Conservation (phyloP, 2,329 filamentous ascomycete species). For the Diaporthe aspalathi region DNA sequence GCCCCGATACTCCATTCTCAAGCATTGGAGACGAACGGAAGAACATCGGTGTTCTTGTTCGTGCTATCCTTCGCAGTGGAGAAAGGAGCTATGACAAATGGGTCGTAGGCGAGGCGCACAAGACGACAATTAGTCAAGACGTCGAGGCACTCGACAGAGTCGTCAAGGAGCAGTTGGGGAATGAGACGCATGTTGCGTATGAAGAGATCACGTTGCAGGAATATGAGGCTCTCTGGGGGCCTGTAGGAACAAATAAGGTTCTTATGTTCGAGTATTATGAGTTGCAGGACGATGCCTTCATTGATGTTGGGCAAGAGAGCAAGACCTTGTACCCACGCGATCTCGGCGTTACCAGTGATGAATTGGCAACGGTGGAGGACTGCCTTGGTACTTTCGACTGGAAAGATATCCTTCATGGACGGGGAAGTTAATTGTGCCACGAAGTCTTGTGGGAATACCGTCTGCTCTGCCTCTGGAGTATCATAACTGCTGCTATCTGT, state of each 20-base stretch:
- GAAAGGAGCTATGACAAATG: slow-evolving; percentile 1
- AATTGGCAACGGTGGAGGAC: slow-evolving; percentile 1
- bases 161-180: background rate
- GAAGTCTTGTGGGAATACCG: background rate
- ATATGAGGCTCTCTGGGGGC: background rate
- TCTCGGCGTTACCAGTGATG: background rate
- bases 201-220: background rate
- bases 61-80: slow-evolving; percentile 6
- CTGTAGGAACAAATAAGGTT: background rate
- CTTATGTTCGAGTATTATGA: background rate
- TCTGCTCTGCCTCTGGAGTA: too few relatives aligned
- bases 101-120: background rate
- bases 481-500: too few relatives aligned
- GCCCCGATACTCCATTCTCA: background rate
- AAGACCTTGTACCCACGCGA: background rate
- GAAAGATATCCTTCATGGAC: background rate
- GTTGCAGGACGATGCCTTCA: background rate
- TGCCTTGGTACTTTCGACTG: background rate
- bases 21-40: slow-evolving; percentile 9
- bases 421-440: background rate
- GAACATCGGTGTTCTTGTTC: background rate
- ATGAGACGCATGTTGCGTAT: background rate
- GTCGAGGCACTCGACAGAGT: background rate
- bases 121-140: background rate
- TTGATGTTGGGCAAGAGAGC: background rate